Percentiles rank a stretch among this genome's conserved stretches.
Evolutionary conservation across 2,329 filamentous ascomycete species (phyloP).

Genomic region (Ascocoryne sarcoides): DNA sequence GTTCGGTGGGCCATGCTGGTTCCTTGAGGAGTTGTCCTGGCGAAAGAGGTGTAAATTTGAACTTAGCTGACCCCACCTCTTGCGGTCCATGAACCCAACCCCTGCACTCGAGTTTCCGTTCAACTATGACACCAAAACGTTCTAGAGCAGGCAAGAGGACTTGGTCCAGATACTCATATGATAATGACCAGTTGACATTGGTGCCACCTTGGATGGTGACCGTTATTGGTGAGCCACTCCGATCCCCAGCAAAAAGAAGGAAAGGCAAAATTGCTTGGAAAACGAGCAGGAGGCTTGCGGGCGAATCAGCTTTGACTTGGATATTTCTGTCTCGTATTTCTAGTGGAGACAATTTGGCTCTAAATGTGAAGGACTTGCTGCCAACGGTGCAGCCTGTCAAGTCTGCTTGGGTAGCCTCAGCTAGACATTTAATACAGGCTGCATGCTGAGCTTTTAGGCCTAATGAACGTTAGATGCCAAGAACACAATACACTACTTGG

Average conservation of each 20-base stretch:
- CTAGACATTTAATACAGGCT: slow-evolving; percentile 45
- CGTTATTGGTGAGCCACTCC: slow-evolving; percentile 35
- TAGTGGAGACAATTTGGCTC: slow-evolving; percentile 22
- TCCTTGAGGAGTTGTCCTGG: slow-evolving; percentile 32
- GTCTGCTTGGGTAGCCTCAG: slow-evolving; percentile 41
- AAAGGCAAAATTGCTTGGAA: slow-evolving; percentile 54
- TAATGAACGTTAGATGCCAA: too few relatives aligned
- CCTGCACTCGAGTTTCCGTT: slow-evolving; percentile 36
- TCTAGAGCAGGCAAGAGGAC: slow-evolving; percentile 48
- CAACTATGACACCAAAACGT: slow-evolving; percentile 41
- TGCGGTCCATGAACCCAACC: slow-evolving; percentile 36
- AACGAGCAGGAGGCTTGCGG: slow-evolving; percentile 47
- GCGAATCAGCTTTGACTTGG: slow-evolving; percentile 41
- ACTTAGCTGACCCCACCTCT: slow-evolving; percentile 30
- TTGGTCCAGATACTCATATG: slow-evolving; percentile 55
- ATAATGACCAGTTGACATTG: slow-evolving; percentile 47
- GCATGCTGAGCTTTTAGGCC: slow-evolving; percentile 55
- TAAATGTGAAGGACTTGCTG: slow-evolving; percentile 31
- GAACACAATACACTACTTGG: too few relatives aligned
- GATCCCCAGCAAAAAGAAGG: slow-evolving; percentile 44
- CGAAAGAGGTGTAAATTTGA: slow-evolving; percentile 36
- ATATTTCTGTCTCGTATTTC: slow-evolving; percentile 33
- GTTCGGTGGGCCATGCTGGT: slow-evolving; percentile 21
- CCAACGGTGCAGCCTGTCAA: slow-evolving; percentile 43
- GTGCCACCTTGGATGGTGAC: slow-evolving; percentile 49